Evolutionary conservation across 2,329 filamentous ascomycete genomes (phyloP), one percentile per base, ranked within the genome.

Genomic region (Raffaelea deltoideospora): DNA sequence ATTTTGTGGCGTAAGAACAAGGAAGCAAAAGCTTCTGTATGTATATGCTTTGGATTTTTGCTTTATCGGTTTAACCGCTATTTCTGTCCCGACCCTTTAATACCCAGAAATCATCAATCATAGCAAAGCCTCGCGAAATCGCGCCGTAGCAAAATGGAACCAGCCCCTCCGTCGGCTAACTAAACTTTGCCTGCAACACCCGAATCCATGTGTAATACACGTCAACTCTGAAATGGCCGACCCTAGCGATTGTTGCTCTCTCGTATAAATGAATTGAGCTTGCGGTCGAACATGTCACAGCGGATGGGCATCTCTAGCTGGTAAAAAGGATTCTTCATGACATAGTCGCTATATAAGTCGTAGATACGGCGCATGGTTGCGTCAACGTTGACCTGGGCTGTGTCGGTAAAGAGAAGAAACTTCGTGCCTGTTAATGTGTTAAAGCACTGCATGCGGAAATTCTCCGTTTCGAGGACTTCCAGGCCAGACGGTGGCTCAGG

Each of bases 301-400:
- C 90, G 70, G 37, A 98, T 76, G 7, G 90, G 90, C 87, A 96
- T 98, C 63, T 98, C 90, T 39, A 94, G 67, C 52, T 90, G 87
- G 61, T 96, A 96, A 54, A 98, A 98, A 1, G 90, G 90, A 57
- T 98, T 98, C 68, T 96, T 98, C 85, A 95, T 96, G 48, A 98
- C 90, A 55, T 84, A 96, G 58, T 98, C 90, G 35, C 84, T 73
- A 62, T 96, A 98, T 36, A 96, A 62, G 56, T 96, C 90, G 56
- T 98, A 96, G 49, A 95, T 79, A 56, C 76, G 80, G 53, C 76
- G 71, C 48, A 94, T 77, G 31, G 88, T 79, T 11, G 74, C 68
- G 49, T 96, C 90, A 28, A 92, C 78, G 51, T 92, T 93, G 34
- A 78, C 73, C 62, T 92, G 87, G 45, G 84, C 75, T 14, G 73